phyloP scores from a whole-genome alignment of 2,329 filamentous ascomycete genomes.

The Penicillium sp. region DNA sequence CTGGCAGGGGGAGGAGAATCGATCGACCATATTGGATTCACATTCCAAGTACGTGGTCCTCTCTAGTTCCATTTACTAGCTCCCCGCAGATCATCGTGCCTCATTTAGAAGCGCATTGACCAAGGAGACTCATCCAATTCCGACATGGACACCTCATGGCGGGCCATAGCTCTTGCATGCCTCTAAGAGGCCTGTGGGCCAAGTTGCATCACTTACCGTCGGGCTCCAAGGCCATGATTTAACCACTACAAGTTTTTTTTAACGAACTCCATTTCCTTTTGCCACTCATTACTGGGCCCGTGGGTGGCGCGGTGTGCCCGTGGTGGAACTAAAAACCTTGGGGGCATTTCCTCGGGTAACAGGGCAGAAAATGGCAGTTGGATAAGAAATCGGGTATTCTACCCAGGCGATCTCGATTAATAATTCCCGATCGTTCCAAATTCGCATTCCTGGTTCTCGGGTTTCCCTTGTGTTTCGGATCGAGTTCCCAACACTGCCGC shows the following conservation, averaged over 20 bases:
- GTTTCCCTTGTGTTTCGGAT: neutral
- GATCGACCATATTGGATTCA: neutral
- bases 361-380: neutral
- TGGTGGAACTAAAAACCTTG: neutral
- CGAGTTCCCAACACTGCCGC: neutral
- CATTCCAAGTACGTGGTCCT: neutral
- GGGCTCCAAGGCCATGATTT: neutral
- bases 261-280: conserved; percentile 1
- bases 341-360: conserved; percentile 1
- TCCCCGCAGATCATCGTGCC: conserved; percentile 16
- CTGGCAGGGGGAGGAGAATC: neutral
- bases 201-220: neutral
- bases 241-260: neutral
- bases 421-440: neutral
- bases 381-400: neutral
- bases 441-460: neutral
- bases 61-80: conserved; percentile 6
- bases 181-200: neutral
- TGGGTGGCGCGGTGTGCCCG: neutral
- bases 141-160: conserved; percentile 5
- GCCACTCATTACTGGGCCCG: neutral
- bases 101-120: conserved; percentile 9
- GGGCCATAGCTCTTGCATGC: conserved; percentile 2
- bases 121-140: conserved; percentile 18
- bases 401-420: neutral